Conservation (phyloP, 2,329 filamentous ascomycete genomes). For the Monosporascus sp. region DNA sequence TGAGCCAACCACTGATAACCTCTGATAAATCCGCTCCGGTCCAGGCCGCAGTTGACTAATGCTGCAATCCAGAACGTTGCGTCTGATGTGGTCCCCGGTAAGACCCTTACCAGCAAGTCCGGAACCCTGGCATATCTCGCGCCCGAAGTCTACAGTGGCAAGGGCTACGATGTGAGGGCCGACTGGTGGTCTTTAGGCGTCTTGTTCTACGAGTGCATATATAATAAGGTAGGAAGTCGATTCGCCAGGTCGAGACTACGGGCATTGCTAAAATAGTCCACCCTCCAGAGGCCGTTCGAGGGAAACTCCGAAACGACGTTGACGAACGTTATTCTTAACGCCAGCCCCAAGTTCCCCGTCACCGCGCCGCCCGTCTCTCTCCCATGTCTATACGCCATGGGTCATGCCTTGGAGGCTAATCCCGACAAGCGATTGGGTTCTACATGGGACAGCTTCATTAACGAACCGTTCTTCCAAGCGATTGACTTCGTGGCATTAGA, state of each 20-base stretch:
- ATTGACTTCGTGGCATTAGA: conserved; percentile 84
- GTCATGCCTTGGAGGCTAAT: conserved; percentile 75
- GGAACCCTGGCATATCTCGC: conserved; percentile 93
- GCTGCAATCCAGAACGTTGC: conserved; percentile 76
- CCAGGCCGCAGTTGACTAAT: conserved; percentile 28
- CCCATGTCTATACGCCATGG: conserved; percentile 83
- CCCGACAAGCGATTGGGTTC: conserved; percentile 77
- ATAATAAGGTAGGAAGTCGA: conserved; percentile 71
- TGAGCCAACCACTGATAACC: conserved; percentile 40
- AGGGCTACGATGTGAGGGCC: conserved; percentile 82
- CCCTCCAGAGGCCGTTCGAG: conserved; percentile 77
- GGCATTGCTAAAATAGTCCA: conserved; percentile 24
- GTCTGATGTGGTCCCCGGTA: conserved; percentile 81
- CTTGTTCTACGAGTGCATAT: conserved; percentile 99
- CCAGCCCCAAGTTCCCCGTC: conserved; percentile 81
- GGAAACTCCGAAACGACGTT: conserved; percentile 79
- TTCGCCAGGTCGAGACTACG: background rate
- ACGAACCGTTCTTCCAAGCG: conserved; percentile 82
- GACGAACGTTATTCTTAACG: conserved; percentile 73
- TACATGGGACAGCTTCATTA: conserved; percentile 77
- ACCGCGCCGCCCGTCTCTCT: conserved; percentile 87
- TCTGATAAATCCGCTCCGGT: background rate
- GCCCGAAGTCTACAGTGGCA: conserved; percentile 88
- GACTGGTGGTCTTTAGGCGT: conserved; percentile 99
- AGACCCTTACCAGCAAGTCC: conserved; percentile 87